Conservation (phyloP, 805 yeast genomes). For the Wickerhamomyces bovis region DNA sequence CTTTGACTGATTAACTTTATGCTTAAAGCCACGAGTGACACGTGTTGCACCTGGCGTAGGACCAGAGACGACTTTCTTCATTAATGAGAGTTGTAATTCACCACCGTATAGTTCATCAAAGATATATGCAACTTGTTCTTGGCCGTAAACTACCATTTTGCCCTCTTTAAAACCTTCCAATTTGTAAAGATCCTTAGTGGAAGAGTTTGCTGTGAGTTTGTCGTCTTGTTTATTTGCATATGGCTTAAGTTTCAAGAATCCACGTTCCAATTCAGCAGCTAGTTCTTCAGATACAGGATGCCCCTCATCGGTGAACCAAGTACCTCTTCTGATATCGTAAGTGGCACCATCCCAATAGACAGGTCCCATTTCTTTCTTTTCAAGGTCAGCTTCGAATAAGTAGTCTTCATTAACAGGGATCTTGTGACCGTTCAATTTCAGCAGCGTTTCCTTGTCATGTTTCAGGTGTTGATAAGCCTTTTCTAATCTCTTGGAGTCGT, state of each 20-base stretch:
- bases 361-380: conserved; percentile 50
- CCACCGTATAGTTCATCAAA: conserved; percentile 40
- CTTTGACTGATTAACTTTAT: background rate
- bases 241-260: conserved; percentile 38
- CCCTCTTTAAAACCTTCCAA: conserved; percentile 26
- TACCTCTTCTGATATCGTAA: conserved; percentile 77
- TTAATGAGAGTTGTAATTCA: conserved; percentile 30
- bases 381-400: conserved; percentile 65
- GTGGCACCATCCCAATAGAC: conserved; percentile 86
- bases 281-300: conserved; percentile 46
- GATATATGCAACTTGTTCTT: conserved; percentile 39
- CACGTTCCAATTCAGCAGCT: conserved; percentile 54
- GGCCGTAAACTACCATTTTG: conserved; percentile 32
- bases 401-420: conserved; percentile 78
- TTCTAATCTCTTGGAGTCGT: conserved; percentile 63
- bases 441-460: conserved; percentile 1
- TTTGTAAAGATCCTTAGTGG: conserved; percentile 8
- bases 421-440: background rate
- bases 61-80: conserved; percentile 29
- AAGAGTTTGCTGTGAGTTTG: background rate
- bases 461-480: conserved; percentile 11
- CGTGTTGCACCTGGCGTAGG: conserved; percentile 42
- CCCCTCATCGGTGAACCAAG: conserved; percentile 67
- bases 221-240: conserved; percentile 16
- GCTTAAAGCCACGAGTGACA: conserved; percentile 45